Percentiles rank a stretch among this genome's conserved stretches.
phyloP scores from a whole-genome alignment of 164 flowering plant species.

The Taxillus chinensis region DNA sequence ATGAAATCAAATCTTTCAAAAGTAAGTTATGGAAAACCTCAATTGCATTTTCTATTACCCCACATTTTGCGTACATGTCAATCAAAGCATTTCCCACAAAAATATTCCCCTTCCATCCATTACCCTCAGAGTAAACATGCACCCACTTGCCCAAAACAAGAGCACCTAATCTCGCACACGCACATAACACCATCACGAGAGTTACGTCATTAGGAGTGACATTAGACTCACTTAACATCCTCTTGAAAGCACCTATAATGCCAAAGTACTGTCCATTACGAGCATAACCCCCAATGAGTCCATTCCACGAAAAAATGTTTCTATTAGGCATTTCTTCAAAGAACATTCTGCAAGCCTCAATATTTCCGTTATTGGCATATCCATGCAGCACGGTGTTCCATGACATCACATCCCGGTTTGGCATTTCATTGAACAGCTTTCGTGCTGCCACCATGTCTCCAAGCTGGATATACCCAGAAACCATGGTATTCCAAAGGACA shows the following conservation, averaged over 20 bases:
- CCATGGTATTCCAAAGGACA: constrained; percentile 59
- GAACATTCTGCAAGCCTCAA: constrained; percentile 29
- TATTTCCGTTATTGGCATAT: constrained; percentile 33
- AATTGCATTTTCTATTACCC: constrained; percentile 39
- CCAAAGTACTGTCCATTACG: constrained; percentile 28
- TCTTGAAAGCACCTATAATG: constrained; percentile 37
- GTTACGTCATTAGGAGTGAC: constrained; percentile 58
- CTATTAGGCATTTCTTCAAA: constrained; percentile 53
- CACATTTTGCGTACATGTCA: constrained; percentile 77
- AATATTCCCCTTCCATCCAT: constrained; percentile 34
- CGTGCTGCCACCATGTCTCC: constrained; percentile 44
- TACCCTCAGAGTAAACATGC: constrained; percentile 40
- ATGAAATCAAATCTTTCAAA: constrained; percentile 51
- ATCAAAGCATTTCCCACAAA: constrained; percentile 50
- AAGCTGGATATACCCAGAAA: constrained; percentile 38
- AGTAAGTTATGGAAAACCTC: constrained; percentile 37
- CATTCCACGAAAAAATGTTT: constrained; percentile 73
- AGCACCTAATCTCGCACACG: constrained; percentile 60
- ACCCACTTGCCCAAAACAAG: constrained; percentile 52
- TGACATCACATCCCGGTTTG: constrained; percentile 43
- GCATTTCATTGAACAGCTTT: constrained; percentile 44
- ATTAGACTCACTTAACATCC: constrained; percentile 39
- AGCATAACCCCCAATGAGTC: constrained; percentile 50
- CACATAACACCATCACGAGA: constrained; percentile 44
- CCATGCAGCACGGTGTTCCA: constrained; percentile 57